Percentiles rank a stretch among this genome's conserved stretches.
Conservation (phyloP, 768 basidiomycete species). For the Dentipellis fragilis region DNA sequence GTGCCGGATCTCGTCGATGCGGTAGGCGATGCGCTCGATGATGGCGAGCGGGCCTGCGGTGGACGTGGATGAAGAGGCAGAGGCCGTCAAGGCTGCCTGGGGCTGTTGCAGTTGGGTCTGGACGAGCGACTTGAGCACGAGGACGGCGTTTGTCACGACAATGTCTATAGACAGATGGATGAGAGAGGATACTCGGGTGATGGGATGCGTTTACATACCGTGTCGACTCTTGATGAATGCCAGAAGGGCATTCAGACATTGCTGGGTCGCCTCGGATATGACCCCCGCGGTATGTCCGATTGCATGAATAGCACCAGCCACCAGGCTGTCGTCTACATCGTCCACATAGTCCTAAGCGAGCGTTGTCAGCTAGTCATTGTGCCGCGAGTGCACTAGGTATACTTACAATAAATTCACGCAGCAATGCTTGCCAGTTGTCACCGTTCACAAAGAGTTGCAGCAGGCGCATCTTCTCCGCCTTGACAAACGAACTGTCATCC, state of each 20-base stretch:
- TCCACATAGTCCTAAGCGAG: slow-evolving; percentile 63
- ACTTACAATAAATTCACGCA: slow-evolving; percentile 81
- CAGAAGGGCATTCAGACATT: slow-evolving; percentile 71
- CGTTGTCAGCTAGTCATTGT: not conserved
- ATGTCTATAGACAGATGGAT: slow-evolving; percentile 35
- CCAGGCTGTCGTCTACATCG: slow-evolving; percentile 64
- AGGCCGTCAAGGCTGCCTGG: slow-evolving; percentile 16
- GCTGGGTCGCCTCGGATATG: slow-evolving; percentile 57
- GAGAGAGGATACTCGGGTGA: not conserved
- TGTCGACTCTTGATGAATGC: slow-evolving; percentile 67
- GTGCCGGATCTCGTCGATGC: slow-evolving; percentile 73
- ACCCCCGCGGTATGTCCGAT: slow-evolving; percentile 66
- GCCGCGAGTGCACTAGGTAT: not conserved
- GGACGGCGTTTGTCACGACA: slow-evolving; percentile 70
- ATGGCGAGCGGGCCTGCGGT: slow-evolving; percentile 39
- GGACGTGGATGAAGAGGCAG: slow-evolving; percentile 14
- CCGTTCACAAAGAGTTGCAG: slow-evolving; percentile 53
- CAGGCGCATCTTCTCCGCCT: slow-evolving; percentile 66
- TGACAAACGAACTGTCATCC: slow-evolving; percentile 56
- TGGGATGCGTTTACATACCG: slow-evolving; percentile 26
- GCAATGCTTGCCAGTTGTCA: slow-evolving; percentile 59
- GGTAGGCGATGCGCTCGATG: slow-evolving; percentile 68
- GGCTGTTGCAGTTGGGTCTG: slow-evolving; percentile 45
- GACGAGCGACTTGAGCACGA: slow-evolving; percentile 79
- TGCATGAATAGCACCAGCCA: slow-evolving; percentile 63